These are phyloP conservation scores for Nosema muscidifuracis DNA, from an alignment of 371 early-diverging fungal genomes.

Conservation along the genomic window DNA sequence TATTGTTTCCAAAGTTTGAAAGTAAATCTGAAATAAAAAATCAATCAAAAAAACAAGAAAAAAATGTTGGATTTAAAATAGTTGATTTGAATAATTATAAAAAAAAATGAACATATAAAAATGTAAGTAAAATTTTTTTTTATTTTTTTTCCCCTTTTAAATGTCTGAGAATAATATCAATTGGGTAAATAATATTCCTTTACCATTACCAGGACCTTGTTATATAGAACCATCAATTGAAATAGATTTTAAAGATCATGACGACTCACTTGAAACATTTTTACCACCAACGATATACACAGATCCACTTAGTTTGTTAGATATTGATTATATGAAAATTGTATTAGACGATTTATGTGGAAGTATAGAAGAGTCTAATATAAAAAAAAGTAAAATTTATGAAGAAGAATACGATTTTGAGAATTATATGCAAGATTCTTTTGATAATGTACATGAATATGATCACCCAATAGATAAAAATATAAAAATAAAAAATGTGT, in stretches of 20 bases:
- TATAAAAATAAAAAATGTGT: conserved; percentile 18
- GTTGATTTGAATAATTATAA: conserved; percentile 27
- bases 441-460: conserved; percentile 27
- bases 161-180: conserved; percentile 15
- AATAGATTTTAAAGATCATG: conserved; percentile 32
- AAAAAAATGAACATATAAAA: not conserved
- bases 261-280: conserved; percentile 18
- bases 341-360: not conserved
- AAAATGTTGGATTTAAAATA: conserved; percentile 22
- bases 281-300: conserved; percentile 28
- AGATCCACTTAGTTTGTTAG: conserved; percentile 28
- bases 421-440: conserved; percentile 33
- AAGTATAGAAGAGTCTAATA: conserved; percentile 15
- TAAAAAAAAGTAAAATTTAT: conserved; percentile 16
- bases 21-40: not conserved
- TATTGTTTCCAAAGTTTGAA: conserved; percentile 54
- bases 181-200: conserved; percentile 35
- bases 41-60: not conserved
- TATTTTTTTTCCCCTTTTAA: not conserved
- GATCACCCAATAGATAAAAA: conserved; percentile 22
- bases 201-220: conserved; percentile 31
- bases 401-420: conserved; percentile 29
- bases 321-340: conserved; percentile 34
- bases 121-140: too few species aligned
- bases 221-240: conserved; percentile 34